A percentile compares a stretch with the other conserved stretches of the same genome.
These are phyloP conservation scores for Amborella trichopoda DNA, from an alignment of 164 flowering plant species.

Conservation along the genomic window DNA sequence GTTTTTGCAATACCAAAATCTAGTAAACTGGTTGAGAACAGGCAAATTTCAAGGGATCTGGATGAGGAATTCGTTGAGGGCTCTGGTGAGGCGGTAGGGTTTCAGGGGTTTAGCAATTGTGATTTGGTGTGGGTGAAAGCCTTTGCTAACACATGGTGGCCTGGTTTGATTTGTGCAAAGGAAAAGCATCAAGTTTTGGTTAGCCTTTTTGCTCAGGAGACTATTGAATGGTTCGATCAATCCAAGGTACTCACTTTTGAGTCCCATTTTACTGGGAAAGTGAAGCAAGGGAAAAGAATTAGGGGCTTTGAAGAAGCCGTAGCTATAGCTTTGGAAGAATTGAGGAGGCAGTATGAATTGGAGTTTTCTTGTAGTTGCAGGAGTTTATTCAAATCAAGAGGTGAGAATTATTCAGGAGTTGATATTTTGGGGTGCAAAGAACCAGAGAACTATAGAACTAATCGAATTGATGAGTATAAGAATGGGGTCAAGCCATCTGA, in stretches of 20 bases:
- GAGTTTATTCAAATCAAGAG: not conserved
- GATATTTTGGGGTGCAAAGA: not conserved
- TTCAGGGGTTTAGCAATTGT: conserved; percentile 2
- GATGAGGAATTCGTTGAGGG: not conserved
- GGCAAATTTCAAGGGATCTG: too few species aligned
- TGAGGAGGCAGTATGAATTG: conserved; percentile 2
- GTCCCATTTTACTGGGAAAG: not conserved
- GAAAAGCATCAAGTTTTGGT: conserved; percentile 3
- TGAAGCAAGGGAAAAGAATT: not conserved
- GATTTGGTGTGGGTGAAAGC: conserved; percentile 23
- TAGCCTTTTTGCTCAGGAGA: conserved; percentile 2
- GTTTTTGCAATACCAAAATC: too few species aligned
- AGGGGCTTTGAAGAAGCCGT: not conserved
- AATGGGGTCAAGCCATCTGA: conserved; percentile 4
- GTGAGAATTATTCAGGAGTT: not conserved
- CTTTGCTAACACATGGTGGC: conserved; percentile 15
- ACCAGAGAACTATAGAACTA: not conserved
- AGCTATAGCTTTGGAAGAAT: conserved; percentile 6
- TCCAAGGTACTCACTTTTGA: conserved; percentile 9
- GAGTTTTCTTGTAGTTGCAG: conserved; percentile 7
- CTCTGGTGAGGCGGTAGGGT: not conserved
- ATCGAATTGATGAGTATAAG: not conserved
- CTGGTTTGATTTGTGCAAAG: conserved; percentile 10
- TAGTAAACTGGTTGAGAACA: too few species aligned
- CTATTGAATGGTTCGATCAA: not conserved